Conservation (phyloP, 225 moss, liverwort and hornwort genomes). For the Thuidium tamariscinum region DNA sequence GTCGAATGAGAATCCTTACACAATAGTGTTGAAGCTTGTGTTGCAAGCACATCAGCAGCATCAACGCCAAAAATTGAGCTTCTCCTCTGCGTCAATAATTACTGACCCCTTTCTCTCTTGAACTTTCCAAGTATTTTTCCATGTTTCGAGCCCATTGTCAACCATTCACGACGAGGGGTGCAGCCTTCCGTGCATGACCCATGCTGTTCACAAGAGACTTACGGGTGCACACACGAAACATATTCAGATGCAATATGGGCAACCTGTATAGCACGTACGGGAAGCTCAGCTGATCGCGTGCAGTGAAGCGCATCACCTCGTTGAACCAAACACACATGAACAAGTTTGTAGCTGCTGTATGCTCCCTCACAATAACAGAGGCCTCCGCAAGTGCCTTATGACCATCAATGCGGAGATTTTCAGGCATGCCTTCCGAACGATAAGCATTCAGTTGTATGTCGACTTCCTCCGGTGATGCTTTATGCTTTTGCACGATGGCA, state of each 20-base stretch:
- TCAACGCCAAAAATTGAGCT: background rate
- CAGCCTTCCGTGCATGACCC: constrained; percentile 68
- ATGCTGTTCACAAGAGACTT: constrained; percentile 86
- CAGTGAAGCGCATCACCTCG: constrained; percentile 92
- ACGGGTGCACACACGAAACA: constrained; percentile 88
- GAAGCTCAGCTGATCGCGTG: constrained; percentile 94
- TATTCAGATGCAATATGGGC: constrained; percentile 53
- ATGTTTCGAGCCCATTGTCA: background rate
- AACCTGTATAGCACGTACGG: constrained; percentile 65
- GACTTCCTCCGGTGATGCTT: constrained; percentile 83
- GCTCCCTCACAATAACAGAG: constrained; percentile 87
- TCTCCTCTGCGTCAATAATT: background rate
- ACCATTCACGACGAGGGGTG: constrained; percentile 21
- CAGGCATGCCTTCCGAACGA: constrained; percentile 66
- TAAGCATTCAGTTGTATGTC: constrained; percentile 61
- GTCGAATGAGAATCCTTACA: constrained; percentile 6
- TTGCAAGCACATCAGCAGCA: background rate
- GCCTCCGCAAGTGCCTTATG: constrained; percentile 97
- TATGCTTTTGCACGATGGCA: constrained; percentile 80
- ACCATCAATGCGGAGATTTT: constrained; percentile 47
- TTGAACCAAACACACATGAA: constrained; percentile 99
- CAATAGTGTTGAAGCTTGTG: background rate
- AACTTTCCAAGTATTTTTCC: background rate
- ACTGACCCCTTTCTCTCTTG: background rate
- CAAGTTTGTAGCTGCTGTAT: constrained; percentile 72